Evolutionary conservation across 2,329 filamentous ascomycete species (phyloP), one percentile per base, ranked within the genome.

Genomic region (Sphaerulina musiva): DNA sequence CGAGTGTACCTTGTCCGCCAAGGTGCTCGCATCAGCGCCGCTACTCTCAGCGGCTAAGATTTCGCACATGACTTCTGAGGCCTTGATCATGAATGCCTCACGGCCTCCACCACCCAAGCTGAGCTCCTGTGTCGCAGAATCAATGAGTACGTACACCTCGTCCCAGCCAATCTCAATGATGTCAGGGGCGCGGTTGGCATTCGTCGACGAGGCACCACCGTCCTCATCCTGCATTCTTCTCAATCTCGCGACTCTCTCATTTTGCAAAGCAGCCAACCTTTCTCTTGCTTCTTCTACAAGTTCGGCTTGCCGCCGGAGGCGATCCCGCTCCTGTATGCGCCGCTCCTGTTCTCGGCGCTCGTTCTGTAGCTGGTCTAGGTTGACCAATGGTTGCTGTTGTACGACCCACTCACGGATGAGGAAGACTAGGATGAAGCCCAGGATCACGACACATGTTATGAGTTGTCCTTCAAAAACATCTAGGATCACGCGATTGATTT

Each of bases 321-420:
- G 50, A 12, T 62, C 66, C 14, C 63, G 58, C 17, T 64, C 61
- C 8, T 56, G 63, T 11, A 69, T 61, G 12, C 68, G 65, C 8
- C 63, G 55, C 34, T 68, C 66, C 31, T 62, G 51, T 41, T 65
- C 65, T 34, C 63, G 57, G 34, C 62, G 59, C 9, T 57, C 62
- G 36, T 64, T 57, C 29, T 63, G 61, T 9, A 63, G 39, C 5
- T 61, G 56, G 26, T 67, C 63, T 14, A 68, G 52, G 41, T 95
- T 95, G 62, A 93, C 86, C 60, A 91, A 85, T 4, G 92, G 93
- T 68, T 98, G 93, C 69, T 98, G 93, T 69, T 98, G 93, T 8
- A 98, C 90, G 48, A 98, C 93, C 80, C 95, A 98, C 73, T 98
- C 93, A 45, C 95, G 79, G 45, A 98, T 96, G 3, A 98, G 74